Evolutionary conservation across 2,329 filamentous ascomycete genomes (phyloP).

Genomic region (Xylaria sp.): DNA sequence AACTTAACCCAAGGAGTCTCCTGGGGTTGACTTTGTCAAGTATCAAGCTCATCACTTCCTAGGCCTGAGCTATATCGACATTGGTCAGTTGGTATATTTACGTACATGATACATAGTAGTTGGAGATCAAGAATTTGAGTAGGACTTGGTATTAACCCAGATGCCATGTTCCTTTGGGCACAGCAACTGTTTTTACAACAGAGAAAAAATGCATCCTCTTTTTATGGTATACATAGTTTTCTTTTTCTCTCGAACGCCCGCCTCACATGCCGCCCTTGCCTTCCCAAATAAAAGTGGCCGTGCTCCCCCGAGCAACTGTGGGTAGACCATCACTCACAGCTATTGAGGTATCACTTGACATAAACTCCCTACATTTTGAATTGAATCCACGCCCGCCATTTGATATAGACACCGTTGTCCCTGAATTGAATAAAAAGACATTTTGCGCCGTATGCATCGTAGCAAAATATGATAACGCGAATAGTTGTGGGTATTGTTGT

Average conservation of each 20-base stretch:
- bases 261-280: conserved; percentile 24
- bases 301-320: conserved; percentile 8
- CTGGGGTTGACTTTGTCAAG: background rate
- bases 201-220: conserved; percentile 7
- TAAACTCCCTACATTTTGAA: conserved; percentile 30
- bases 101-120: background rate
- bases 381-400: conserved; percentile 22
- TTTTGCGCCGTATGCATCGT: conserved; percentile 32
- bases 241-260: conserved; percentile 33
- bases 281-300: conserved; percentile 9
- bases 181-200: background rate
- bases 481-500: conserved; percentile 21
- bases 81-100: background rate
- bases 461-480: conserved; percentile 15
- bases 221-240: conserved; percentile 34
- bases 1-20: background rate
- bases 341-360: conserved; percentile 31
- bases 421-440: conserved; percentile 24
- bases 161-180: conserved; percentile 9
- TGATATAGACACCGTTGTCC: conserved; percentile 26
- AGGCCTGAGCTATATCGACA: background rate
- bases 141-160: conserved; percentile 20
- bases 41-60: background rate
- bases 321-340: conserved; percentile 10
- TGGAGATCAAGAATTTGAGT: background rate